Conservation (phyloP, 1,139 yeast species). For the Hemisphaericaspora subhashii region DNA sequence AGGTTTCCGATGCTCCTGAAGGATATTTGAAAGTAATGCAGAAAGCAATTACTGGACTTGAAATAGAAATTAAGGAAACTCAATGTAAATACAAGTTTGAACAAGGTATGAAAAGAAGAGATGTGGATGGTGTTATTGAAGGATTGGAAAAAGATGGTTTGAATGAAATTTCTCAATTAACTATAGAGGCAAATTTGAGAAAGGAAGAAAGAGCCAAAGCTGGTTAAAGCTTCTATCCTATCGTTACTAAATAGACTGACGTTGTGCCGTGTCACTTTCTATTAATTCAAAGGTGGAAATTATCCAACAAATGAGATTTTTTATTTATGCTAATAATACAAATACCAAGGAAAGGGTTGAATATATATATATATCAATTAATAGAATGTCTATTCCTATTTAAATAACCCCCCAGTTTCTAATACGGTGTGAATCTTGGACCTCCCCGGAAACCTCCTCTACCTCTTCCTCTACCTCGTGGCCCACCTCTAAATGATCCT, state of each 20-base stretch:
- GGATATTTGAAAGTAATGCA: slow-evolving; percentile 43
- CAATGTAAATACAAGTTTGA: slow-evolving; percentile 64
- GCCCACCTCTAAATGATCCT: slow-evolving; percentile 23
- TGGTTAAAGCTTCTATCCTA: background rate
- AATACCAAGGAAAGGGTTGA: slow-evolving; percentile 1
- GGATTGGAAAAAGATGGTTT: slow-evolving; percentile 40
- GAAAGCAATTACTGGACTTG: slow-evolving; percentile 61
- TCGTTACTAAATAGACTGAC: too few relatives aligned
- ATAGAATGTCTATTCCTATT: background rate
- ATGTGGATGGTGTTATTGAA: slow-evolving; percentile 53
- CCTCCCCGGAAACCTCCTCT: slow-evolving; percentile 25
- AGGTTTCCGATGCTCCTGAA: slow-evolving; percentile 59
- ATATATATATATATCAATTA: background rate
- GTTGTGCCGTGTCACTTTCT: too few relatives aligned
- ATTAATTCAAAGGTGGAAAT: too few relatives aligned
- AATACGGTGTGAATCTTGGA: slow-evolving; percentile 25
- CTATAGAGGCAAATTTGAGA: slow-evolving; percentile 21
- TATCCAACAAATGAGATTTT: too few relatives aligned
- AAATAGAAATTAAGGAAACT: slow-evolving; percentile 49
- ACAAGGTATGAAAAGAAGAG: slow-evolving; percentile 47
- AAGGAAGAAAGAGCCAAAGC: slow-evolving; percentile 3
- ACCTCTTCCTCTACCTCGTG: slow-evolving; percentile 30
- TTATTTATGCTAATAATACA: slow-evolving; percentile 5
- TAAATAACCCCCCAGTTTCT: background rate
- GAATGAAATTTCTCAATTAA: slow-evolving; percentile 23